Base-by-base conservation (phyloP, 1,284 basidiomycete species). In the Puccinia horiana region DNA sequence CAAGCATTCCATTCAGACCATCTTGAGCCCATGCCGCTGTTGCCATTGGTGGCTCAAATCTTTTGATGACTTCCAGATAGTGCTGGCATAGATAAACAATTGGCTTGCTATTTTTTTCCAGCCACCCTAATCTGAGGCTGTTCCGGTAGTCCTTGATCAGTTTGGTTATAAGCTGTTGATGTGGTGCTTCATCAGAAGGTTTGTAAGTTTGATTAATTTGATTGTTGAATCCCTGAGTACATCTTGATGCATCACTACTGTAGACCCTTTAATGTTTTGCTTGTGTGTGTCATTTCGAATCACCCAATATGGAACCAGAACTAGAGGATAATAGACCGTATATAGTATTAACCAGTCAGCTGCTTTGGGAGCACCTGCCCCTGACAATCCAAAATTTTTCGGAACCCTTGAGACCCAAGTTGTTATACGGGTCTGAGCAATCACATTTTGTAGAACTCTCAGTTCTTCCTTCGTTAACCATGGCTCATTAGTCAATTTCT, bases 361-460 rank as follows among this genome's bases (percentile, higher is more conserved):
- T 6, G 65, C 77, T 37, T 79, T 79, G 1, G 72, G 44, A 9
- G 37, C 40, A 1, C 52, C 42, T 11, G 2, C 1, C 3, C 40
- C 40, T 56, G 32, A 8, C 8, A 40, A 54, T 12, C 67, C 65
- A 42, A 79, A 9, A 47, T 54, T 70, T 20, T 67, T 44, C 12
- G 77, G 77, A 11, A 79, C 47, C 23, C 67, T 32, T 20, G 65
- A 37, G 20, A 79, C 40, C 77, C 77, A 79, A 1, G 77, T 40
- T 9, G 77, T 65, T 2, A 75, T 47, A 37, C 0, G 1, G 3
- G 73, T 61, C 32, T 75, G 49, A 23, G 4, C 8, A 23, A 75
- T 35, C 12, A 20, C 35, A 35, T 52, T 14, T 47, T 72, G 69
- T 14, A 72, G 4, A 11, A 49, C 37, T 18, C n/a, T 2, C 29